These are phyloP conservation scores for Rhazya stricta DNA, from an alignment of 257 asterid species.

Conservation along the genomic window DNA sequence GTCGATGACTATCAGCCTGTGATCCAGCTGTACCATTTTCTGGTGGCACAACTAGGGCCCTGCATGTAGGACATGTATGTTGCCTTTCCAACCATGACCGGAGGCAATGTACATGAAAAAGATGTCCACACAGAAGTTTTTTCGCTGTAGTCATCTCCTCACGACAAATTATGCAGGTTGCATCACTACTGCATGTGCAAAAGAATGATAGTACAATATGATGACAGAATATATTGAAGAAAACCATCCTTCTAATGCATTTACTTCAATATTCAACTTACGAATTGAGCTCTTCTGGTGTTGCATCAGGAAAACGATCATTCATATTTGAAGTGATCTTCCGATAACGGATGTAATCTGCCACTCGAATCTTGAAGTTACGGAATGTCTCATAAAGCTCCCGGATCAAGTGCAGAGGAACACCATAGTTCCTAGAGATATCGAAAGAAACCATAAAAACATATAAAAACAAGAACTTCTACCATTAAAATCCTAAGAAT, in stretches of 20 bases:
- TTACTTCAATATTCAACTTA: constrained; percentile 31
- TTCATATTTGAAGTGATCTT: constrained; percentile 95
- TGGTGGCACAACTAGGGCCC: constrained; percentile 90
- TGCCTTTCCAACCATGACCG: constrained; percentile 96
- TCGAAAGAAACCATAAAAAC: neutral
- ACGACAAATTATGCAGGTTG: constrained; percentile 92
- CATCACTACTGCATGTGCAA: constrained; percentile 58
- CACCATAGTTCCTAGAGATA: constrained; percentile 72
- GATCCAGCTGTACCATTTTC: constrained; percentile 52
- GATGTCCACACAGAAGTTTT: constrained; percentile 88
- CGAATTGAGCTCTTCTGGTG: constrained; percentile 82
- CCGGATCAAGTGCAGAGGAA: constrained; percentile 94
- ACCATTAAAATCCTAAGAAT: neutral
- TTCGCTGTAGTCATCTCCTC: constrained; percentile 98
- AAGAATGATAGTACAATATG: constrained; percentile 7
- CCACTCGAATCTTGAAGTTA: constrained; percentile 76
- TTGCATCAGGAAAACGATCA: constrained; percentile 91
- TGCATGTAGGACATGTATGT: constrained; percentile 92
- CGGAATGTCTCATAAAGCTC: constrained; percentile 96
- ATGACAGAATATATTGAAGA: constrained; percentile 13
- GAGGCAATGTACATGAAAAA: constrained; percentile 92
- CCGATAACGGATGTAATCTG: constrained; percentile 90
- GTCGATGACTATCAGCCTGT: constrained; percentile 51
- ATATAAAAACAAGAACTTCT: neutral
- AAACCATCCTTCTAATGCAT: constrained; percentile 7